Conservation (phyloP, 2,329 filamentous ascomycete genomes). For the Diaporthe sp. region DNA sequence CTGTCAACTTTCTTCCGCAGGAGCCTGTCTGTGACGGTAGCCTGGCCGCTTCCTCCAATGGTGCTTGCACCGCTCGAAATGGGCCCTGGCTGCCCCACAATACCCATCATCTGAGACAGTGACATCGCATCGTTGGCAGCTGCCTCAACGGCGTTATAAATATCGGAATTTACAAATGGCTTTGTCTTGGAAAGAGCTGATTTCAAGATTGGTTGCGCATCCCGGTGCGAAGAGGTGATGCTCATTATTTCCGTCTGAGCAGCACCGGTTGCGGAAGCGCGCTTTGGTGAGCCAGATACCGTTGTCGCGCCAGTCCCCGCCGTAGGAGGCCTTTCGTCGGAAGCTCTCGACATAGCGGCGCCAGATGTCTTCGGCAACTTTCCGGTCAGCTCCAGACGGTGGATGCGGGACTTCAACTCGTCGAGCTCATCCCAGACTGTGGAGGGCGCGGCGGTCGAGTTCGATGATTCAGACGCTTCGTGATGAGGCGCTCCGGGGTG, state of each 20-base stretch:
- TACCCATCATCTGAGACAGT: slow-evolving; percentile 83
- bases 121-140: slow-evolving; percentile 86
- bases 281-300: slow-evolving; percentile 89
- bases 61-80: slow-evolving; percentile 77
- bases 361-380: slow-evolving; percentile 88
- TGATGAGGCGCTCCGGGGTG: slow-evolving; percentile 58
- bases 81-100: slow-evolving; percentile 76
- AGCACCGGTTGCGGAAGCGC: slow-evolving; percentile 66
- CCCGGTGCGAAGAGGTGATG: slow-evolving; percentile 58
- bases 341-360: slow-evolving; percentile 80
- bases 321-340: slow-evolving; percentile 87
- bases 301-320: slow-evolving; percentile 94
- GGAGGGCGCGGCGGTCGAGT: slow-evolving; percentile 89
- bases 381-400: slow-evolving; percentile 89
- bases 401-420: slow-evolving; percentile 93
- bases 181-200: slow-evolving; percentile 86
- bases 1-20: slow-evolving; percentile 91
- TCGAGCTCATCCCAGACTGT: slow-evolving; percentile 99
- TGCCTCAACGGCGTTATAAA: slow-evolving; percentile 85
- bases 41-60: slow-evolving; percentile 63
- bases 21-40: slow-evolving; percentile 81
- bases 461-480: slow-evolving; percentile 86
- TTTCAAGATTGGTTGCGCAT: slow-evolving; percentile 83
- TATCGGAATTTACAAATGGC: slow-evolving; percentile 74
- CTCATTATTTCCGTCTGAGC: slow-evolving; percentile 60